phyloP scores from a whole-genome alignment of 352 stramenopile species.

The Phytophthora aleatoria region DNA sequence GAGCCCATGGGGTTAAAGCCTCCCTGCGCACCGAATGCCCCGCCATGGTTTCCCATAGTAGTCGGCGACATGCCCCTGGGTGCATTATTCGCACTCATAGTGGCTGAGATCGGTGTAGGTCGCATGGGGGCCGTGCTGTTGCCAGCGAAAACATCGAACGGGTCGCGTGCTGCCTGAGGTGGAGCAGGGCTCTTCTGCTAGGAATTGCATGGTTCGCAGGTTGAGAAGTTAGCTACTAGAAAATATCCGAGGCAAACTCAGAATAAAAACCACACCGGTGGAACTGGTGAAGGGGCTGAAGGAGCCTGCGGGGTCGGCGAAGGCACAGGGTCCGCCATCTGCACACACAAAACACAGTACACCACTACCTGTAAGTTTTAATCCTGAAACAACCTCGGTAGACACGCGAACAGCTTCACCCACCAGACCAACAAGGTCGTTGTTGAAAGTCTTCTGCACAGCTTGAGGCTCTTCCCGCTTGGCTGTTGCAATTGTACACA shows the following conservation, averaged over 20 bases:
- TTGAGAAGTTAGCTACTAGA: background rate
- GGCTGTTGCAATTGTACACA: slow-evolving; percentile 26
- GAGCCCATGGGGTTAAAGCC: slow-evolving; percentile 52
- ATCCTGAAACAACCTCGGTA: no score
- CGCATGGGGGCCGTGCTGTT: slow-evolving; percentile 42
- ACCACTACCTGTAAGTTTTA: slow-evolving; percentile 9
- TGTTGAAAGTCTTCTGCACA: slow-evolving; percentile 71
- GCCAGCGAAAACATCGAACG: slow-evolving; percentile 75
- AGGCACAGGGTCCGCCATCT: slow-evolving; percentile 71
- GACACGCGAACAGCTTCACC: slow-evolving; percentile 7
- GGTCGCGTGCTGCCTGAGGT: slow-evolving; percentile 49
- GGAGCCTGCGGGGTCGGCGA: slow-evolving; percentile 40
- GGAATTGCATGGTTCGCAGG: background rate
- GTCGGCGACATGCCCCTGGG: slow-evolving; percentile 38
- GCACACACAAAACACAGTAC: slow-evolving; percentile 3
- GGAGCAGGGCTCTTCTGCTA: slow-evolving; percentile 26
- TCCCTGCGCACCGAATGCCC: slow-evolving; percentile 32
- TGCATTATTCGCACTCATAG: slow-evolving; percentile 32
- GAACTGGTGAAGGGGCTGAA: slow-evolving; percentile 42
- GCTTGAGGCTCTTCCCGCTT: slow-evolving; percentile 57
- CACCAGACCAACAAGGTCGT: slow-evolving; percentile 83
- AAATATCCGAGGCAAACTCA: background rate
- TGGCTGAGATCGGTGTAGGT: slow-evolving; percentile 38
- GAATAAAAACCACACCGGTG: slow-evolving; percentile 27
- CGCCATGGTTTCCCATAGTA: slow-evolving; percentile 28